Base-by-base conservation (phyloP, 192 early-diverging fungal species). In the Entrophospora sp. region DNA sequence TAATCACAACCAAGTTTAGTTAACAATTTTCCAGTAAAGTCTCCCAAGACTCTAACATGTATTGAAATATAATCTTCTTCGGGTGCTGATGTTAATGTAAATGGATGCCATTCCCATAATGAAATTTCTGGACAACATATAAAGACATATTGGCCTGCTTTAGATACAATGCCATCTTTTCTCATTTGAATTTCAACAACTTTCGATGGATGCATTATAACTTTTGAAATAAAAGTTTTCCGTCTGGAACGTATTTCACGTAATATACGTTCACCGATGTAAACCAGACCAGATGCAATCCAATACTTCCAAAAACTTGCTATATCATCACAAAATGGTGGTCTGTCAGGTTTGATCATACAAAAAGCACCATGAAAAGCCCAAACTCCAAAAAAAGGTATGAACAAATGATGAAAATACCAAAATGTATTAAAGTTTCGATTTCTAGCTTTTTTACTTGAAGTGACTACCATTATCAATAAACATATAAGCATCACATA, bases 141-240 rank as follows among this genome's bases (percentile, higher is more conserved):
- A 38, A 83, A 87, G 45, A 92, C 76, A 69, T 86, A 90, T 64
- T 92, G 89, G 20, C 89, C 89, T 24, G 87, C 81, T 37, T 77
- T 66, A 44, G 77, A 70, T 28, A 58, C 49, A 49, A 77, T 69
- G 68, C 66, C 53, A 31, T 71, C 75, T 52, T 82, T 86, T 45
- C 84, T 80, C 27, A 82, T 76, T 69, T 81, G 83, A 12, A 90
- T 74, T n/a, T n/a, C n/a, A n/a, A n/a, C n/a, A n/a, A n/a, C n/a
- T n/a, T n/a, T n/a, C n/a, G n/a, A n/a, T n/a, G 90, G 88, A 57
- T 92, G 90, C 52, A 87, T 76, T 35, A 92, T 75, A 24, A 89
- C 87, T 8, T 83, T 81, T 18, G 78, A 81, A 30, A 92, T 73
- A 55, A 73, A 74, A 44, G 86, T 84, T 44, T 64, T 68, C 58